Conservation (phyloP, 106 monocot species). For the Dioscorea alata region DNA sequence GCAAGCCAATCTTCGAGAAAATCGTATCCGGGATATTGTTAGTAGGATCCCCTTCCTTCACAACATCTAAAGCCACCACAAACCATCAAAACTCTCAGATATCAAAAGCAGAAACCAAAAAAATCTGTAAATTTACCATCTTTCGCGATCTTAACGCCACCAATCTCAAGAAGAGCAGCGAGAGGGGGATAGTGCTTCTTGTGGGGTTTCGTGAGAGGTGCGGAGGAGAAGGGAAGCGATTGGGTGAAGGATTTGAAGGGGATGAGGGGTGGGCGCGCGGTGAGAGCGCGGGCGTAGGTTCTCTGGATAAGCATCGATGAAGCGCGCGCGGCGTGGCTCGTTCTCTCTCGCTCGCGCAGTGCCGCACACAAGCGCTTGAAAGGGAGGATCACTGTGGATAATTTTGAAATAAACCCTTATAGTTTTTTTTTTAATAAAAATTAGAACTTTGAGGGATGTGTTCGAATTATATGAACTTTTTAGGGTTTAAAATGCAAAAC, state of each 20-base stretch:
- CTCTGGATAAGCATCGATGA: neutral
- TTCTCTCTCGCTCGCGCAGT: too few relatives aligned
- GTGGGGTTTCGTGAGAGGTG: neutral
- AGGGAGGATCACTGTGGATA: too few relatives aligned
- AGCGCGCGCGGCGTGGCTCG: neutral
- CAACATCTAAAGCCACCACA: slow-evolving; percentile 57
- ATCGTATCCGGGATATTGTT: slow-evolving; percentile 92
- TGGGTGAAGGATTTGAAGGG: slow-evolving; percentile 6
- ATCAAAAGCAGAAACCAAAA: neutral
- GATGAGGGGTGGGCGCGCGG: neutral
- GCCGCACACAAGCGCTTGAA: too few relatives aligned
- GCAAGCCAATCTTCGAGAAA: slow-evolving; percentile 79
- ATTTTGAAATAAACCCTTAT: too few relatives aligned
- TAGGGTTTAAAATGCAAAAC: too few relatives aligned
- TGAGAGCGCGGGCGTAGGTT: neutral
- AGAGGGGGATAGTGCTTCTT: slow-evolving; percentile 27
- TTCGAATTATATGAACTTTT: too few relatives aligned
- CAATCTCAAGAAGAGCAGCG: slow-evolving; percentile 59
- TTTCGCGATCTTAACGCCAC: slow-evolving; percentile 66
- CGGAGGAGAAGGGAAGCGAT: slow-evolving; percentile 12
- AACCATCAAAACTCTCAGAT: neutral
- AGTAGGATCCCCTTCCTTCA: slow-evolving; percentile 73
- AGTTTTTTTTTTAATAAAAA: too few relatives aligned
- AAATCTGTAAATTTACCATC: slow-evolving; percentile 42
- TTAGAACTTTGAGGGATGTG: too few relatives aligned